Evolutionary conservation across 306 rosid genomes (phyloP).

Genomic region (Fagus sylvatica): DNA sequence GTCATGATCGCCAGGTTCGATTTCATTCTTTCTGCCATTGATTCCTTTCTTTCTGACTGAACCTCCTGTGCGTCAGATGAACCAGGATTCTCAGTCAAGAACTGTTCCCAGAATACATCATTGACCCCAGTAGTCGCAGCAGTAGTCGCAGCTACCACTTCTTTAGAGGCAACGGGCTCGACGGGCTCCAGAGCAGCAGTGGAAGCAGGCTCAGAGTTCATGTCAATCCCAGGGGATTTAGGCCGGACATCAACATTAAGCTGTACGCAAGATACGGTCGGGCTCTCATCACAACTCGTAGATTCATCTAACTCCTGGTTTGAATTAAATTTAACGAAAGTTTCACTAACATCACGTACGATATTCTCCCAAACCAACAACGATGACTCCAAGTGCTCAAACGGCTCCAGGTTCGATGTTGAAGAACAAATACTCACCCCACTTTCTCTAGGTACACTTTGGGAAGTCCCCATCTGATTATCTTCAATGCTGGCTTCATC

Average conservation of each 20-base stretch:
- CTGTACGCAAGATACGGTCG: slow-evolving; percentile 45
- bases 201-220: slow-evolving; percentile 58
- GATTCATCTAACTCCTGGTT: slow-evolving; percentile 59
- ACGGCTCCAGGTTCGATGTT: slow-evolving; percentile 34
- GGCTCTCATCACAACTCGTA: slow-evolving; percentile 45
- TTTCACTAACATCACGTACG: slow-evolving; percentile 31
- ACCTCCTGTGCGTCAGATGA: slow-evolving; percentile 62
- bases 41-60: slow-evolving; percentile 59
- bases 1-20: slow-evolving; percentile 39
- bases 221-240: slow-evolving; percentile 56
- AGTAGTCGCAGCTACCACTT: slow-evolving; percentile 30
- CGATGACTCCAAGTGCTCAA: slow-evolving; percentile 61
- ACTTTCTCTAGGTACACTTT: slow-evolving; percentile 28
- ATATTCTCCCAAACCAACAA: slow-evolving; percentile 63
- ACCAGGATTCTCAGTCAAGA: slow-evolving; percentile 86
- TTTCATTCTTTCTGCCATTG: slow-evolving; percentile 48
- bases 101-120: slow-evolving; percentile 80
- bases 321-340: slow-evolving; percentile 28
- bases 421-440: slow-evolving; percentile 20
- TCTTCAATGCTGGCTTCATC: slow-evolving; percentile 45
- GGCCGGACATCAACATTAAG: slow-evolving; percentile 42
- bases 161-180: slow-evolving; percentile 39
- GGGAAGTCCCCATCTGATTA: slow-evolving; percentile 42
- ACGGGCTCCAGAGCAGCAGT: slow-evolving; percentile 21
- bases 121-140: slow-evolving; percentile 49